A percentile compares a stretch with the other conserved stretches of the same genome.
Evolutionary conservation across 1,139 yeast species (phyloP).

Genomic region (Suhomyces bribrorum): DNA sequence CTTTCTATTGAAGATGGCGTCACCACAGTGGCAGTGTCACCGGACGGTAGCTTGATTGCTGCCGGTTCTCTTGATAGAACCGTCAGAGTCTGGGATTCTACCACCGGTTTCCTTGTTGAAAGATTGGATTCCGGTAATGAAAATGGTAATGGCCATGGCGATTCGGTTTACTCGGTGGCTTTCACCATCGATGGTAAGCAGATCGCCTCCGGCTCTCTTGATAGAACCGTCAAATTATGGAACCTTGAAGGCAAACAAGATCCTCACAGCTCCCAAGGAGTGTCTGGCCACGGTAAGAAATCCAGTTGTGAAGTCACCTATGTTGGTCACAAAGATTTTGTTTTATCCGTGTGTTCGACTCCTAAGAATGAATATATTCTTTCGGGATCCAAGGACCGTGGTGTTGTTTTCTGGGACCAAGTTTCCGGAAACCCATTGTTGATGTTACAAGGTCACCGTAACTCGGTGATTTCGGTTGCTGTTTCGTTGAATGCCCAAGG

Average conservation of each 20-base stretch:
- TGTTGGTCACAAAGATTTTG: constrained; percentile 96
- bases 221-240: constrained; percentile 96
- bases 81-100: constrained; percentile 96
- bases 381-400: constrained; percentile 96
- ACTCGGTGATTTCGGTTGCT: constrained; percentile 92
- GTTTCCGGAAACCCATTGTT: constrained; percentile 87
- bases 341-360: constrained; percentile 88
- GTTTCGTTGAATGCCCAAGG: constrained; percentile 77
- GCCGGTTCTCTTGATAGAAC: constrained; percentile 97
- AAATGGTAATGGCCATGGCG: constrained; percentile 91
- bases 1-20: constrained; percentile 96
- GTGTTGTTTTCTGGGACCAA: constrained; percentile 97
- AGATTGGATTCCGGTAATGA: constrained; percentile 88
- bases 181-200: constrained; percentile 91
- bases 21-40: constrained; percentile 95
- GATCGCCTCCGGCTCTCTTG: constrained; percentile 92
- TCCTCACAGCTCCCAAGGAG: constrained; percentile 38
- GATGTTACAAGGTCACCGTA: constrained; percentile 96
- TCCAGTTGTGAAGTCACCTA: constrained; percentile 88
- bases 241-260: constrained; percentile 67
- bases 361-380: constrained; percentile 91
- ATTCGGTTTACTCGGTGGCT: constrained; percentile 93
- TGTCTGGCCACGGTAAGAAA: constrained; percentile 30
- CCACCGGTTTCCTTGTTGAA: constrained; percentile 90
- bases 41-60: constrained; percentile 91